A percentile compares a stretch with the other conserved stretches of the same genome.
Evolutionary conservation across 768 basidiomycete genomes (phyloP).

Genomic region (Panaeolus papilionaceus): DNA sequence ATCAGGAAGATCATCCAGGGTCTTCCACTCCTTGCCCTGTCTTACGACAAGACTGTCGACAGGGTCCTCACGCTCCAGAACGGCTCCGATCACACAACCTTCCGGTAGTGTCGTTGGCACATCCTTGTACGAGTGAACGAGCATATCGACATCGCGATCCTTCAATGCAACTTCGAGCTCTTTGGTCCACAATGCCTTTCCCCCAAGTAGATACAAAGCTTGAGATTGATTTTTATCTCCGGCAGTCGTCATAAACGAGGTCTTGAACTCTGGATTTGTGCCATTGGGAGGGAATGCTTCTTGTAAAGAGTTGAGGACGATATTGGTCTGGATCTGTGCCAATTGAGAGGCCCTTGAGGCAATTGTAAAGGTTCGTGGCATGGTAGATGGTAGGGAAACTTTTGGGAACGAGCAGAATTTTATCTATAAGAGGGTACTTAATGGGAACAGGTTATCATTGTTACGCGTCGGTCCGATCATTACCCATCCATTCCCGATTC

Average conservation of each 20-base stretch:
- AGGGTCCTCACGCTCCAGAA: conserved; percentile 87
- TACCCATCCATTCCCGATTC: conserved; percentile 8
- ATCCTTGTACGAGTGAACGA: conserved; percentile 94
- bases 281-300: conserved; percentile 54
- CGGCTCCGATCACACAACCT: conserved; percentile 85
- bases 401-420: not conserved
- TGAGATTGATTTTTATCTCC: conserved; percentile 93
- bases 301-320: conserved; percentile 70
- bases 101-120: conserved; percentile 87
- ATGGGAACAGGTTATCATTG: conserved; percentile 13
- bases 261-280: conserved; percentile 45
- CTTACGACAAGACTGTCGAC: conserved; percentile 90
- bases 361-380: conserved; percentile 65
- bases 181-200: conserved; percentile 95
- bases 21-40: conserved; percentile 68
- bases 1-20: conserved; percentile 80
- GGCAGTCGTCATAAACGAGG: conserved; percentile 65
- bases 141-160: conserved; percentile 80
- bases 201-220: conserved; percentile 85
- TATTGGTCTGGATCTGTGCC: conserved; percentile 89
- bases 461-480: conserved; percentile 11
- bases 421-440: conserved; percentile 6
- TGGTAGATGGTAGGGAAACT: conserved; percentile 13
- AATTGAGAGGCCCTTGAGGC: conserved; percentile 90
- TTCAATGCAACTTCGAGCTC: conserved; percentile 90